phyloP scores from a whole-genome alignment of 2,329 filamentous ascomycete genomes.

The Incumbomyces lentus region DNA sequence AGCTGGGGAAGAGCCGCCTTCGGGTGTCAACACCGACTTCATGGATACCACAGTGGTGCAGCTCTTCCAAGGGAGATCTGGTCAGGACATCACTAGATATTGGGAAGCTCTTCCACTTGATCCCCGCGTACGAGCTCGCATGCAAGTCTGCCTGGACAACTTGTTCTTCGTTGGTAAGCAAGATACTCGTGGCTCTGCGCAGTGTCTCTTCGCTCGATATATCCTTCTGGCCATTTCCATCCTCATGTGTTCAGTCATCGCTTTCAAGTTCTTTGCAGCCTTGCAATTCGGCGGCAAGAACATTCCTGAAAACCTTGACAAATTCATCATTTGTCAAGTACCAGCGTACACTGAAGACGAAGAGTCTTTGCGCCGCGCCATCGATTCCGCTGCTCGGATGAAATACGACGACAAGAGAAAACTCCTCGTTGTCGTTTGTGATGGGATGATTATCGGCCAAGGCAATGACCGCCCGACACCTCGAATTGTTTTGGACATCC shows the following conservation, averaged over 20 bases:
- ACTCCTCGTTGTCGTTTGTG: constrained; percentile 81
- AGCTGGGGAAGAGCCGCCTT: constrained; percentile 40
- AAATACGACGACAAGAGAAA: constrained; percentile 98
- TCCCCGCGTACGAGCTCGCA: constrained; percentile 47
- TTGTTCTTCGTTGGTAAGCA: constrained; percentile 88
- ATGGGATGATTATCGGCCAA: constrained; percentile 99
- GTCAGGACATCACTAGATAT: constrained; percentile 70
- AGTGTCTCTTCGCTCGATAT: constrained; percentile 81
- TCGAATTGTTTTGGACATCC: constrained; percentile 89
- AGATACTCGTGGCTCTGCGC: constrained; percentile 77
- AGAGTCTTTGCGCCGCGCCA: constrained; percentile 89
- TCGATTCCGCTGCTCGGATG: constrained; percentile 92
- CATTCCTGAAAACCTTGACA: constrained; percentile 89
- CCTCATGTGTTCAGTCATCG: constrained; percentile 68
- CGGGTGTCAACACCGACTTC: constrained; percentile 56
- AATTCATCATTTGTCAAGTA: constrained; percentile 96
- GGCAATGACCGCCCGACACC: constrained; percentile 94
- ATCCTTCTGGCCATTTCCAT: constrained; percentile 77
- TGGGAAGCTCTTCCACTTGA: constrained; percentile 63
- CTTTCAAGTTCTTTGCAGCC: constrained; percentile 93
- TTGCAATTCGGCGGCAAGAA: constrained; percentile 89
- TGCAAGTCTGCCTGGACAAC: constrained; percentile 80
- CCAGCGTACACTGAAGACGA: constrained; percentile 98
- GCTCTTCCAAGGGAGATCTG: constrained; percentile 66
- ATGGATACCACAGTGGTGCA: constrained; percentile 66